Base-by-base conservation (phyloP, 257 asterid genomes). In the Solanum sitiens region DNA sequence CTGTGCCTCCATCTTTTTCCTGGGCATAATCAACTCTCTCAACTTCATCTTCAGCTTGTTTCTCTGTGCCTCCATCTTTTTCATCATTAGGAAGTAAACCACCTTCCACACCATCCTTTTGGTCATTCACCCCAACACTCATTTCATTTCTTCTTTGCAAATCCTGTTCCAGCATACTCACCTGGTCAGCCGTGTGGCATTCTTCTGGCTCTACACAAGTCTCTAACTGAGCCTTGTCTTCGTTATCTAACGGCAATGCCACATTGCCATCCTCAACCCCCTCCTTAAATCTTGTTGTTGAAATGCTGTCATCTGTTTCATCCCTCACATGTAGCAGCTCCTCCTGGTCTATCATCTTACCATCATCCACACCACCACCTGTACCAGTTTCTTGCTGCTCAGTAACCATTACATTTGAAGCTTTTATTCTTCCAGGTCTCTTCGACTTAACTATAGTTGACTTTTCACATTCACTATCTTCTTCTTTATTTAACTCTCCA, bases 341-440 rank as follows among this genome's bases (percentile, higher is more conserved):
- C 72, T 89, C 91, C 63, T 77, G 87, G 50, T 77, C 84, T 85
- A 83, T 86, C 87, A 89, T 92, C 73, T 89, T 85, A 61, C 87
- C 93, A 88, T 88, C 95, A 86, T 89, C 94, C 82, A 20, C 84
- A 79, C 39, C 86, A 90, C 88, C 94, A 74, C 70, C 91, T 85
- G 88, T 75, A 89, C 89, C 95, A 84, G 76, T 87, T 68, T 91
- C 93, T 87, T 75, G 90, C 72, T 88, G 84, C 87, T 90, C 94
- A 88, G 90, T 90, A 82, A 50, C 92, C 87, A 80, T 72, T 70
- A 86, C 86, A 91, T 91, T 92, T 5, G 93, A 91, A 86, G 92
- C 95, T 86, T 93, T 90, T 86, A 94, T 86, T 89, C 95, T 92
- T 50, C 94, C 98, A 3, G 91, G 93, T 86, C 94, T 91, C 90